phyloP scores from a whole-genome alignment of 2,329 filamentous ascomycete genomes.

The Aspergillus pseudoterreus region DNA sequence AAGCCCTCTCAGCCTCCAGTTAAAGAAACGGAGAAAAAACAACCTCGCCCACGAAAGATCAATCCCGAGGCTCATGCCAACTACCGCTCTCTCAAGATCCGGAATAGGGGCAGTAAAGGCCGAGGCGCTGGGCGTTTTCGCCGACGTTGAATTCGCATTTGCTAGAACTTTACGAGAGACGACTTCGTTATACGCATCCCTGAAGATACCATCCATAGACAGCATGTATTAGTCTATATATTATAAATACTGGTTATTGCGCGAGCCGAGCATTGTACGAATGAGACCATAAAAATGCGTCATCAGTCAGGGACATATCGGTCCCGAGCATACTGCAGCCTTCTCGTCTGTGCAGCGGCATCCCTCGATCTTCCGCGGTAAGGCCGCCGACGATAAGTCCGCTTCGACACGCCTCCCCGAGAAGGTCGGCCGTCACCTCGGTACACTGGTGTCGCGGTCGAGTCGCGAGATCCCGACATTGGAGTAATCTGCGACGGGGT shows the following conservation, averaged over 20 bases:
- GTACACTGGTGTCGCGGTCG: conserved; percentile 21
- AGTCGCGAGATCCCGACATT: background rate
- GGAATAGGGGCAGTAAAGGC: conserved; percentile 35
- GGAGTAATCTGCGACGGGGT: background rate
- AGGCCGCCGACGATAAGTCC: conserved; percentile 10
- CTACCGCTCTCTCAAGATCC: conserved; percentile 46
- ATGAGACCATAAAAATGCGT: background rate
- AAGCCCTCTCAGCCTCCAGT: conserved; percentile 7
- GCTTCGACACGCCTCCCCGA: conserved; percentile 25
- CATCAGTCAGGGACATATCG: conserved; percentile 32
- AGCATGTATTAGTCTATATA: conserved; percentile 8
- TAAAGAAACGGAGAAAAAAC: conserved; percentile 23
- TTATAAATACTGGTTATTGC: too few relatives aligned
- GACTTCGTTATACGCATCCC: conserved; percentile 10
- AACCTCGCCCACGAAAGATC: conserved; percentile 32
- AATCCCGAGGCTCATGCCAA: conserved; percentile 48
- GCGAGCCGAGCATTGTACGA: too few relatives aligned
- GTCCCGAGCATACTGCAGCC: conserved; percentile 27
- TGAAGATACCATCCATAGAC: conserved; percentile 16
- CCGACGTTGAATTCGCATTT: conserved; percentile 18
- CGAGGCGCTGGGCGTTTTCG: conserved; percentile 36
- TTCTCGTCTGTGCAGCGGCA: conserved; percentile 16
- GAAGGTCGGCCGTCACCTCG: conserved; percentile 14
- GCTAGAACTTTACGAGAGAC: conserved; percentile 15
- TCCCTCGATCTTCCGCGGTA: conserved; percentile 14